Evolutionary conservation across 2,329 filamentous ascomycete genomes (phyloP).

Genomic region (Grosmannia huntii): DNA sequence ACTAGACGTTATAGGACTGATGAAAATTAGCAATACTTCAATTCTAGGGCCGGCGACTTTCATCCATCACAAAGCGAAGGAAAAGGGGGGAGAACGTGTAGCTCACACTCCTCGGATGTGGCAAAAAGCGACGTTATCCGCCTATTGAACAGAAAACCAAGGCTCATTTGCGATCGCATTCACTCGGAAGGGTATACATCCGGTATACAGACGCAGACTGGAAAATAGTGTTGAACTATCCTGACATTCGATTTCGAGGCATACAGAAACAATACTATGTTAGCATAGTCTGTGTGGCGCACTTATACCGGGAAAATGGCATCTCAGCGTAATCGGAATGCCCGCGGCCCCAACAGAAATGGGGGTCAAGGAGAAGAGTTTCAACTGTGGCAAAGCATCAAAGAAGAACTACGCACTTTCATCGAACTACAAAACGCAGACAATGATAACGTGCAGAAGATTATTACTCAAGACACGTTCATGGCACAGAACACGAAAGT

Average conservation of each 20-base stretch:
- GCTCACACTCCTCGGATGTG: not conserved
- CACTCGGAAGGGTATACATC: not conserved
- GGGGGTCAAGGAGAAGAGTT: conserved; percentile 30
- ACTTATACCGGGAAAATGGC: conserved; percentile 6
- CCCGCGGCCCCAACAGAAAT: conserved; percentile 23
- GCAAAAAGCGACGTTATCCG: no score
- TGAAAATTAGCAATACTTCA: not conserved
- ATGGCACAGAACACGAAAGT: conserved; percentile 24
- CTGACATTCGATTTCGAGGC: not conserved
- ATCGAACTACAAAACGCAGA: conserved; percentile 26
- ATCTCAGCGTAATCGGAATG: conserved; percentile 17
- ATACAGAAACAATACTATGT: not conserved
- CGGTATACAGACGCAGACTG: not conserved
- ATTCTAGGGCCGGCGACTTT: not conserved
- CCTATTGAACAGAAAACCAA: not conserved
- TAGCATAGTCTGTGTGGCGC: not conserved
- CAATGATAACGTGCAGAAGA: conserved; percentile 23
- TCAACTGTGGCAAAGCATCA: conserved; percentile 26
- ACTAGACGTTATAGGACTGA: not conserved
- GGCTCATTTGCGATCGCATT: not conserved
- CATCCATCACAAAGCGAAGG: not conserved
- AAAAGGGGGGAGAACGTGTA: not conserved
- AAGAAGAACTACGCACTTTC: conserved; percentile 23
- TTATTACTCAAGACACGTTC: conserved; percentile 26
- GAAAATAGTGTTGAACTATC: not conserved